Base-by-base conservation (phyloP, 164 flowering plant species). In the Vitis rotundifolia region DNA sequence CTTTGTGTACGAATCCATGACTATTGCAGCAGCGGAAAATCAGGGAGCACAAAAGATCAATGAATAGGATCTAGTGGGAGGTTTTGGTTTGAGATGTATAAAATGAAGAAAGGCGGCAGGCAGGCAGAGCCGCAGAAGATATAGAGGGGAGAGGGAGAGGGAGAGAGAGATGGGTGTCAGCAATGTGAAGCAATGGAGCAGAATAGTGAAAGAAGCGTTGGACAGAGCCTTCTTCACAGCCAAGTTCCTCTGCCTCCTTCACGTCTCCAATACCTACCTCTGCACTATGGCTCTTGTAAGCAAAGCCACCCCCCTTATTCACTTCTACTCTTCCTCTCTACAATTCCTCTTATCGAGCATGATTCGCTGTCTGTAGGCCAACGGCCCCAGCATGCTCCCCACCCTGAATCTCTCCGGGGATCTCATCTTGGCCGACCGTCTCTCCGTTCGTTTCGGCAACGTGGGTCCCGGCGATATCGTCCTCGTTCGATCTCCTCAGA, bases 311-410 rank as follows among this genome's bases (percentile, higher is more conserved):
- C 11, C 67, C 29, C 53, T 52, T 15, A 14, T 62, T 18, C 58
- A 11, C 11, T 29, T 44, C 11, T 15, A 50, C 29, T 54, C 56
- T 53, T 64, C 58, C 54, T 29, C 9, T 16, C 2, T 37, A 37
- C 44, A 6, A 37, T 37, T 37, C 44, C 37, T 19, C 12, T 22
- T 63, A 13, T 63, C 29, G 66, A 14, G 49, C 22, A 26, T 55
- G 18, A 13, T 48, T 47, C 15, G 16, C 12, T 69, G 29, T 63
- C n/a, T 79, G 77, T 82, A 91, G 97, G 69, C 73, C 1, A 68
- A 71, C 18, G 98, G 98, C 61, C 95, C 98, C n/a, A 93, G 98
- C 79, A 93, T 93, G 97, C 79, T 89, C 19, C 98, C 97, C 1
- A 89, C 95, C 18, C 12, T 91, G 5, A 79, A 81, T 51, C 53